phyloP scores from a whole-genome alignment of 169 alveolate genomes.

The Ichthyophthirius multifiliis region DNA sequence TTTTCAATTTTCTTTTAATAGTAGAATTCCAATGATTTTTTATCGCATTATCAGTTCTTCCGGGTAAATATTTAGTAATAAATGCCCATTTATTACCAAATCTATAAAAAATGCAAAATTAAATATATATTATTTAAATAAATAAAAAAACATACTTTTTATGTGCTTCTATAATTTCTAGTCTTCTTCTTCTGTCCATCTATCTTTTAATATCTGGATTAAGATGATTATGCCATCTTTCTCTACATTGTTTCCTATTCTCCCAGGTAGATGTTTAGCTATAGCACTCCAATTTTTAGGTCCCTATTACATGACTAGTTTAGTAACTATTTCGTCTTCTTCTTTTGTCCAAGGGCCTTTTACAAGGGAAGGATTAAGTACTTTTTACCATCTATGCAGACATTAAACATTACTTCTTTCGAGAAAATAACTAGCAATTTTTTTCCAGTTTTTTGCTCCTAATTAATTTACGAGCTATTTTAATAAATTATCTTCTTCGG shows the following conservation, averaged over 20 bases:
- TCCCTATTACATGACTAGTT: conserved; percentile 68
- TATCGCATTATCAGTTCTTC: conserved; percentile 87
- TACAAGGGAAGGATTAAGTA: conserved; percentile 71
- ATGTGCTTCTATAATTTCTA: conserved; percentile 15
- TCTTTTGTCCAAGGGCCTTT: conserved; percentile 80
- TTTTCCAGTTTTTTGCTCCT: conserved; percentile 82
- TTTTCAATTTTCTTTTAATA: conserved; percentile 73
- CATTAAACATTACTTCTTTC: conserved; percentile 76
- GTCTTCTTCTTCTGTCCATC: conserved; percentile 81
- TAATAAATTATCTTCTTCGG: conserved; percentile 67
- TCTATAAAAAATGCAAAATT: too few relatives aligned
- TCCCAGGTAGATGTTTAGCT: conserved; percentile 47
- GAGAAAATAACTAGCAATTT: conserved; percentile 67
- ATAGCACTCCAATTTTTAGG: conserved; percentile 73
- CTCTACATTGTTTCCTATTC: conserved; percentile 62
- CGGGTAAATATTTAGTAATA: conserved; percentile 82
- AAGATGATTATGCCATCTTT: conserved; percentile 86
- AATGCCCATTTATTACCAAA: conserved; percentile 87
- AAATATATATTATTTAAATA: too few relatives aligned
- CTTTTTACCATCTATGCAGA: conserved; percentile 82
- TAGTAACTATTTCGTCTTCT: conserved; percentile 68
- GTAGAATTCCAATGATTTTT: conserved; percentile 89
- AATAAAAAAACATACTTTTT: too few relatives aligned
- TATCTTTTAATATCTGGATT: conserved; percentile 80
- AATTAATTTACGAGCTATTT: conserved; percentile 55